These are phyloP conservation scores for Candida corydali DNA, from an alignment of 805 yeast species.

Conservation along the genomic window DNA sequence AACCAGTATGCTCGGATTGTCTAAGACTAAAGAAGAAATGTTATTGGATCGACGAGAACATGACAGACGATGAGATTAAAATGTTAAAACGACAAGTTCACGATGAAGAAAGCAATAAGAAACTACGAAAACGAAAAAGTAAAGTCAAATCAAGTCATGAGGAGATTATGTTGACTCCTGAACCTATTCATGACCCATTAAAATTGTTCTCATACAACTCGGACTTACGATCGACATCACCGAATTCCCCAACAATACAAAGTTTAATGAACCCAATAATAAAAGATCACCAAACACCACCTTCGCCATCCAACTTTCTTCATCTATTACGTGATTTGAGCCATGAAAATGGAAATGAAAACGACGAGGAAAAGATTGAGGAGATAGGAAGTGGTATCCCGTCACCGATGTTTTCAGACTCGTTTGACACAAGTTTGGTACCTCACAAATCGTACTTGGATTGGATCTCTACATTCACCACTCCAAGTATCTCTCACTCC, in stretches of 20 bases:
- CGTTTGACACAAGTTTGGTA: constrained; percentile 4
- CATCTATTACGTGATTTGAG: constrained; percentile 22
- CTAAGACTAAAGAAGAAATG: constrained; percentile 42
- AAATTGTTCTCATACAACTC: constrained; percentile 9
- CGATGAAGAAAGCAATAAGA: constrained; percentile 35
- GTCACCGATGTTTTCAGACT: constrained; percentile 5
- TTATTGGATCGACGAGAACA: constrained; percentile 41
- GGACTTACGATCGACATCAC: constrained; percentile 11
- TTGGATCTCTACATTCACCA: constrained; percentile 14
- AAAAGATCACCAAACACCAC: constrained; percentile 6
- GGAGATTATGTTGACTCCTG: too few relatives aligned
- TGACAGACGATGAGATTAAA: constrained; percentile 38
- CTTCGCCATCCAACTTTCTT: constrained; percentile 21
- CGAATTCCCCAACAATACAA: constrained; percentile 10
- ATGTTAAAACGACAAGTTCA: constrained; percentile 33
- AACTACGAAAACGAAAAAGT: constrained; percentile 37
- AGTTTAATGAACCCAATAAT: constrained; percentile 11
- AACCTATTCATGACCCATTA: constrained; percentile 5
- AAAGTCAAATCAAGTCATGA: constrained; percentile 5
- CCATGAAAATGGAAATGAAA: constrained; percentile 1
- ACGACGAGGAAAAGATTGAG: constrained; percentile 6
- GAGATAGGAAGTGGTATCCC: constrained; percentile 4
- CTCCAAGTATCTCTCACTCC: constrained; percentile 23
- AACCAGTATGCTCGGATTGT: constrained; percentile 52
- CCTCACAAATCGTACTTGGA: constrained; percentile 5